These are phyloP conservation scores for Purpureocillium lavendulum DNA, from an alignment of 2,329 filamentous ascomycete species.

Conservation along the genomic window DNA sequence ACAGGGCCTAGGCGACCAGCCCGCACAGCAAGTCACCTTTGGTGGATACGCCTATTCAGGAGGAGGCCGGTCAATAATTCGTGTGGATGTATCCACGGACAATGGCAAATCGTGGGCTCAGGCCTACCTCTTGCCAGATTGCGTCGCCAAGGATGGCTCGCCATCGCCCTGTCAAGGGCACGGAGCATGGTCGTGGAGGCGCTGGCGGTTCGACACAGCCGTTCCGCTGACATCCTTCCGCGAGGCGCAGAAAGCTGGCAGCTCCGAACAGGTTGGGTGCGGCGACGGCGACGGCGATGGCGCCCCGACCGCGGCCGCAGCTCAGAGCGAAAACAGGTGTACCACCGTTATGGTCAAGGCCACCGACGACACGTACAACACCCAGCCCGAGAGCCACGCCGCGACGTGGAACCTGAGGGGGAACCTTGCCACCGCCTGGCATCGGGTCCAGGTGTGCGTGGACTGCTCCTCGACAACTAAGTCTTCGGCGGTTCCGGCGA, in stretches of 20 bases:
- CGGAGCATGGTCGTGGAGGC: slow-evolving; percentile 55
- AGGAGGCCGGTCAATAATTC: slow-evolving; percentile 55
- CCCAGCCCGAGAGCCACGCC: slow-evolving; percentile 52
- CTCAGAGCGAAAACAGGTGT: slow-evolving; percentile 22
- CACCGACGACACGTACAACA: slow-evolving; percentile 58
- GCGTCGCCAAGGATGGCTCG: slow-evolving; percentile 17
- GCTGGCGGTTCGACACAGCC: slow-evolving; percentile 49
- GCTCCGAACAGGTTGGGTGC: too few species aligned
- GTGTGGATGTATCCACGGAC: slow-evolving; percentile 60
- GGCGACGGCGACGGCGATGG: slow-evolving; percentile 1
- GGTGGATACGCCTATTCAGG: slow-evolving; percentile 62
- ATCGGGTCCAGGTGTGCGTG: slow-evolving; percentile 38
- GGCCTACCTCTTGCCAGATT: slow-evolving; percentile 48
- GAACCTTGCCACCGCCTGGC: slow-evolving; percentile 61
- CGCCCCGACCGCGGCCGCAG: not conserved
- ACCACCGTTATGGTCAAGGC: slow-evolving; percentile 55
- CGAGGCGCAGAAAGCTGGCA: slow-evolving; percentile 2
- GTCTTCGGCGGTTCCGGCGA: not conserved
- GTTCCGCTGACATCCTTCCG: slow-evolving; percentile 27
- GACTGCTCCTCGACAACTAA: slow-evolving; percentile 15
- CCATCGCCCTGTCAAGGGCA: slow-evolving; percentile 28
- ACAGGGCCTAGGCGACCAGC: slow-evolving; percentile 1
- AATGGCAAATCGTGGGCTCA: slow-evolving; percentile 57
- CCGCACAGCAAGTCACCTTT: slow-evolving; percentile 27
- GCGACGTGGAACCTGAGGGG: slow-evolving; percentile 57